Conservation (phyloP, 257 asterid genomes). For the Jacaranda copaia region DNA sequence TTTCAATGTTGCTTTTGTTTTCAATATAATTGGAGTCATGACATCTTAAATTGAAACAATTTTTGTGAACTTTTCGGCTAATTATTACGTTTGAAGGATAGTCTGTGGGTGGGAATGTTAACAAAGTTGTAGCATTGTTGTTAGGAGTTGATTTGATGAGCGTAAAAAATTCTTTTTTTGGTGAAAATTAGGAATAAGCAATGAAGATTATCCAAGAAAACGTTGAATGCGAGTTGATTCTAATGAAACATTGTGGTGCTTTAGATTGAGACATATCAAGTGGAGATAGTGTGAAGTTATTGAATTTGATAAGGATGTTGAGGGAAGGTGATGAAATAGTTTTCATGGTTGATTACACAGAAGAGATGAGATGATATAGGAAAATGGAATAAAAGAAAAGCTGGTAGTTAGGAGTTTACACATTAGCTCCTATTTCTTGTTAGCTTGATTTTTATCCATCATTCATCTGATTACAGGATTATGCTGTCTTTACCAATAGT, state of each 20-base stretch:
- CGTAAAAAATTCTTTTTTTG: neutral
- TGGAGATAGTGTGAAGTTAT: neutral
- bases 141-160: conserved; percentile 21
- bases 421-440: neutral
- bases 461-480: neutral
- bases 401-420: neutral
- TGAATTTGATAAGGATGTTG: neutral
- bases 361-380: conserved; percentile 5
- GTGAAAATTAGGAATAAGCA: neutral
- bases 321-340: neutral
- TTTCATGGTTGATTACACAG: neutral
- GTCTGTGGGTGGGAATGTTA: conserved; percentile 15
- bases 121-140: neutral
- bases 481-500: neutral
- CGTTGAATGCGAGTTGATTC: conserved; percentile 20
- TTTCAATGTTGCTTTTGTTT: conserved; percentile 22
- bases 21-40: neutral
- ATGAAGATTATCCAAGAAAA: neutral
- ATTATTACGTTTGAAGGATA: conserved; percentile 1
- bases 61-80: conserved; percentile 6
- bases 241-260: neutral
- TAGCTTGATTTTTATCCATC: neutral
- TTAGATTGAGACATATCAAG: neutral
- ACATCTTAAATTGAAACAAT: conserved; percentile 1
- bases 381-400: conserved; percentile 2